Evolutionary conservation across 2,329 filamentous ascomycete species (phyloP).

Genomic region (Colletotrichum kahawae): DNA sequence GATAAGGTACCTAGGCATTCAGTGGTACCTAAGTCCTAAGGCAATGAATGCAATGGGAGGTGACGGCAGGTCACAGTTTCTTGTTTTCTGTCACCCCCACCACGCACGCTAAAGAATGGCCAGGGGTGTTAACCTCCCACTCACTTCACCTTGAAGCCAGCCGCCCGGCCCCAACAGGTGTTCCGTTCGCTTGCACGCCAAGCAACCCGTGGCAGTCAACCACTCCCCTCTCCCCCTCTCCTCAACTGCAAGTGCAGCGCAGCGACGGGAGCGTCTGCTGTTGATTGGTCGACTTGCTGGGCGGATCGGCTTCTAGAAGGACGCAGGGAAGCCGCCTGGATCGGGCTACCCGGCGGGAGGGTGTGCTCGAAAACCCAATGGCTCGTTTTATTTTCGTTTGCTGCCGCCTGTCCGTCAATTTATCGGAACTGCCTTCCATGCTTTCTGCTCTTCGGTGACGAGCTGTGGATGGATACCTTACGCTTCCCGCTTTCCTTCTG

Average conservation of each 20-base stretch:
- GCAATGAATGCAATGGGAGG: not conserved
- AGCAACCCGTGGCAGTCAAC: not conserved
- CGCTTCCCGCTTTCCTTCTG: not conserved
- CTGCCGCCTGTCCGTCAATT: not conserved
- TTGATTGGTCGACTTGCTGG: not conserved
- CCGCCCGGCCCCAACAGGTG: not conserved
- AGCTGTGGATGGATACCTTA: not conserved
- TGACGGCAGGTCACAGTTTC: not conserved
- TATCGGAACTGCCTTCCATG: not conserved
- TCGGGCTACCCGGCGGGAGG: not conserved
- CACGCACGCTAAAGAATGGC: not conserved
- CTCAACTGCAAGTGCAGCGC: not conserved
- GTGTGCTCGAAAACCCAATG: not conserved
- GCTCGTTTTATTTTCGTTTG: not conserved
- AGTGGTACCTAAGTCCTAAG: too few relatives aligned
- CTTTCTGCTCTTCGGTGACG: not conserved
- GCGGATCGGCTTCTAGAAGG: slow-evolving; percentile 6
- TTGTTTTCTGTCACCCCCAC: not conserved
- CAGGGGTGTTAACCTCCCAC: not conserved
- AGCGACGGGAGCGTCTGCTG: not conserved
- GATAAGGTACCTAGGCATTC: too few relatives aligned
- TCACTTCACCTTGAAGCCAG: not conserved
- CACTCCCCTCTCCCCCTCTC: not conserved
- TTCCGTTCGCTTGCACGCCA: not conserved
- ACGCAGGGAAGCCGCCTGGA: slow-evolving; percentile 1